Percentiles rank a stretch among this genome's conserved stretches.
Evolutionary conservation across 106 monocot genomes (phyloP).

Genomic region (Cymbidium sinense): DNA sequence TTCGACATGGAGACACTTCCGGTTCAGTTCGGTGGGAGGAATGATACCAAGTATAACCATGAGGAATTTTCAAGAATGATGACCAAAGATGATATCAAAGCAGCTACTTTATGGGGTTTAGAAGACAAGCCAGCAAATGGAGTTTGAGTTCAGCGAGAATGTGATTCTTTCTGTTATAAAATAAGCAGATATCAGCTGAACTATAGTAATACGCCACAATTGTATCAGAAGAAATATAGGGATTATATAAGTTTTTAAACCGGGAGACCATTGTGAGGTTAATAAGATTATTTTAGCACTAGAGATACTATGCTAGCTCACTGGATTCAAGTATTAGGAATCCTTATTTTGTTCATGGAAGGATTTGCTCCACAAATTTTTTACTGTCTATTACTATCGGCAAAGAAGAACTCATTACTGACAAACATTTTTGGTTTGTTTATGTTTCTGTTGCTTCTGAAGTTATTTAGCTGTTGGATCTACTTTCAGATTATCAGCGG

Average conservation of each 20-base stretch:
- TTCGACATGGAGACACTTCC: slow-evolving; percentile 60
- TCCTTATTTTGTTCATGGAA: neutral
- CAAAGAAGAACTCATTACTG: too few species aligned
- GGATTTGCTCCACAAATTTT: neutral
- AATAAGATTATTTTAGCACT: neutral
- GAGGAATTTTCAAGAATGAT: slow-evolving; percentile 62
- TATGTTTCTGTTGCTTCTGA: neutral
- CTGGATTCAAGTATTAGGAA: neutral
- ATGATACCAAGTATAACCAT: slow-evolving; percentile 38
- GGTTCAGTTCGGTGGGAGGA: slow-evolving; percentile 63
- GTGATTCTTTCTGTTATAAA: neutral
- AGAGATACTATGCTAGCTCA: neutral
- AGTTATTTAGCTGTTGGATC: neutral
- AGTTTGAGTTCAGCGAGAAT: neutral
- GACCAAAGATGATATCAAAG: slow-evolving; percentile 51
- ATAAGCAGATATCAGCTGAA: neutral
- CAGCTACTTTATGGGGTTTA: slow-evolving; percentile 30
- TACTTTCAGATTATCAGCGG: too few species aligned
- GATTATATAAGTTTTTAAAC: neutral
- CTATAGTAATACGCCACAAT: neutral
- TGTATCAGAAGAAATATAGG: neutral
- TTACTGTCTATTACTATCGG: too few species aligned
- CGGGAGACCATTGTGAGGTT: neutral
- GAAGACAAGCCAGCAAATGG: slow-evolving; percentile 13
- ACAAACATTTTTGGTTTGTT: neutral